phyloP scores from a whole-genome alignment of 495 filamentous ascomycete species.

The Xylaria venustula region DNA sequence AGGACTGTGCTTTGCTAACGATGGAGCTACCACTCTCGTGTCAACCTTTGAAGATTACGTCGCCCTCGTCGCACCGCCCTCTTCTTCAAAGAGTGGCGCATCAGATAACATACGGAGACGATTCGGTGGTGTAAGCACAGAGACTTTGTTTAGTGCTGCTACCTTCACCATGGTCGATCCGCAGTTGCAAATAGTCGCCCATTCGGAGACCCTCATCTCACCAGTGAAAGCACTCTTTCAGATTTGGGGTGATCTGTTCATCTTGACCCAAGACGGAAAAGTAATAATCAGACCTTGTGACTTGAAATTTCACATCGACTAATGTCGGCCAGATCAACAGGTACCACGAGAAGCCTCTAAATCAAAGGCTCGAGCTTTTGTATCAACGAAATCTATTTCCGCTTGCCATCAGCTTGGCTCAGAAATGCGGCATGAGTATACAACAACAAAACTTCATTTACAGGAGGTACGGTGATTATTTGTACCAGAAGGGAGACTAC shows the following conservation, averaged over 20 bases:
- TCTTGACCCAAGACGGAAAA: constrained; percentile 87
- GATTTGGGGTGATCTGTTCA: constrained; percentile 88
- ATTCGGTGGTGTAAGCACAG: constrained; percentile 65
- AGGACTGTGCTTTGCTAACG: constrained; percentile 83
- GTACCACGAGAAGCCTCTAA: constrained; percentile 88
- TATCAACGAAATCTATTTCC: constrained; percentile 93
- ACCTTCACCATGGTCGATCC: constrained; percentile 89
- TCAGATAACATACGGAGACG: constrained; percentile 51
- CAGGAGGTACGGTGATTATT: constrained; percentile 88
- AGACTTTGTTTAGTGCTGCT: constrained; percentile 75
- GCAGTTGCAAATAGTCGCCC: constrained; percentile 84
- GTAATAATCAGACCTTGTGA: constrained; percentile 40
- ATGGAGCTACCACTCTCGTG: constrained; percentile 83
- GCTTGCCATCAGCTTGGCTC: constrained; percentile 87
- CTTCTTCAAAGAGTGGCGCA: constrained; percentile 44
- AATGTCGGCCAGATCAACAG: constrained; percentile 62
- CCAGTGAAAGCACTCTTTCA: constrained; percentile 77
- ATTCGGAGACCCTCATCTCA: constrained; percentile 78
- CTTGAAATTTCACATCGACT: background rate
- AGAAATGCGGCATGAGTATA: constrained; percentile 76
- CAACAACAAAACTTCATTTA: constrained; percentile 87
- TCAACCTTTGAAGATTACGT: constrained; percentile 83
- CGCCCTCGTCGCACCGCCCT: constrained; percentile 80
- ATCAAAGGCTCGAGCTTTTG: constrained; percentile 88
- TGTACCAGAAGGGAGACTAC: constrained; percentile 94